A percentile compares a stretch with the other conserved stretches of the same genome.
These are phyloP conservation scores for Chrysopogon serrulatus DNA, from an alignment of 176 grass and related monocot species.

Conservation along the genomic window DNA sequence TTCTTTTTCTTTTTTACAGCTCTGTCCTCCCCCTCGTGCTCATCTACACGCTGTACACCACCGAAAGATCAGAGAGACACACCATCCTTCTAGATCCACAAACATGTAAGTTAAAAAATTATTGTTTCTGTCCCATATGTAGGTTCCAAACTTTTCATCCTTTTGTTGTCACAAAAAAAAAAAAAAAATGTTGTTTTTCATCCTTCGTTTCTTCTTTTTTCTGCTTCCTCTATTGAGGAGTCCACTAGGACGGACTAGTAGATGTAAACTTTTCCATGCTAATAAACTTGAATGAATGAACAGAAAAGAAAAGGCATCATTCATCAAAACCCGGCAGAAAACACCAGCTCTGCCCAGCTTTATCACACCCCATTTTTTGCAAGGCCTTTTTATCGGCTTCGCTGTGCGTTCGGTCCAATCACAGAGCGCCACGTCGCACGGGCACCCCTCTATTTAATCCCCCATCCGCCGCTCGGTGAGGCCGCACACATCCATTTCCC, in stretches of 20 bases:
- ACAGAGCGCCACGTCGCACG: not conserved
- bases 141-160: not conserved
- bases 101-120: not conserved
- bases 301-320: not conserved
- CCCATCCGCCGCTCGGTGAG: not conserved
- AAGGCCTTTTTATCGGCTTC: not conserved
- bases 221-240: too few species aligned
- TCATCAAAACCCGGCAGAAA: slow-evolving; percentile 6
- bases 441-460: slow-evolving; percentile 4
- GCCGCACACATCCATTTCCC: not conserved
- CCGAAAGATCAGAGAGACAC: not conserved
- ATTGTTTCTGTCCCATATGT: not conserved
- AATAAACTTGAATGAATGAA: not conserved
- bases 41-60: not conserved
- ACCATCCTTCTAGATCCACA: not conserved
- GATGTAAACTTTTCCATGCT: not conserved
- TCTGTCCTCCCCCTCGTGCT: not conserved
- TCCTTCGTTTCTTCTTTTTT: too few species aligned
- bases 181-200: too few species aligned
- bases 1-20: not conserved
- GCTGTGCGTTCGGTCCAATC: not conserved
- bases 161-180: too few species aligned
- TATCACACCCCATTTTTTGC: not conserved
- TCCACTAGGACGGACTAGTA: not conserved
- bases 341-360: not conserved